A percentile compares a stretch with the other conserved stretches of the same genome.
Conservation (phyloP, 441 rosid genomes). For the Melianthus villosus region DNA sequence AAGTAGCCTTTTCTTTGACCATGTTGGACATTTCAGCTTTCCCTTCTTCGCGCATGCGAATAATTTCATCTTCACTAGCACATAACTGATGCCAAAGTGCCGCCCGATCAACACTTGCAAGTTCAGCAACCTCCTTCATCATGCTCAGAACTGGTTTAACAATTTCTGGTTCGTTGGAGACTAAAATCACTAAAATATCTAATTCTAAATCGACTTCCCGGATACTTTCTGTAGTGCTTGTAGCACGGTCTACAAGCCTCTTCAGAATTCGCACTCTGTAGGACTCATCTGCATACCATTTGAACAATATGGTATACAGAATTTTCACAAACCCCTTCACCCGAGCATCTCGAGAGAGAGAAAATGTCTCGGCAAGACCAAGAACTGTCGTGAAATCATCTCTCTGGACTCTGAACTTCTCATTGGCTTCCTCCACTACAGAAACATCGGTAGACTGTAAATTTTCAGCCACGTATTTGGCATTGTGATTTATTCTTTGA, state of each 20-base stretch:
- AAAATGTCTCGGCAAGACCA: conserved; percentile 89
- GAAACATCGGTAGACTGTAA: conserved; percentile 39
- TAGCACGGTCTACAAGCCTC: conserved; percentile 78
- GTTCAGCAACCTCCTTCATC: conserved; percentile 84
- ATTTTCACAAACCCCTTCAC: conserved; percentile 78
- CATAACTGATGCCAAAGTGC: conserved; percentile 94
- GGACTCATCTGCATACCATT: conserved; percentile 76
- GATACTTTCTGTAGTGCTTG: conserved; percentile 43
- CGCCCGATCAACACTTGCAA: conserved; percentile 82
- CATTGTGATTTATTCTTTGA: conserved; percentile 33
- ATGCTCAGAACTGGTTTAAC: conserved; percentile 59
- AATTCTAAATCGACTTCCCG: conserved; percentile 54
- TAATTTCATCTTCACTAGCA: conserved; percentile 69
- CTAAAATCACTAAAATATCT: conserved; percentile 70
- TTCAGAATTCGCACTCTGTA: conserved; percentile 64
- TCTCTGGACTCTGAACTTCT: conserved; percentile 42
- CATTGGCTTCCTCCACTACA: conserved; percentile 45
- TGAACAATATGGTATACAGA: conserved; percentile 65
- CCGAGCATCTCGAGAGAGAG: conserved; percentile 51
- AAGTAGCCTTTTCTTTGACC: conserved; percentile 42
- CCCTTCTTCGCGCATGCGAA: conserved; percentile 52
- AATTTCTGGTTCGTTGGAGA: conserved; percentile 72
- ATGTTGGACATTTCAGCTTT: conserved; percentile 49
- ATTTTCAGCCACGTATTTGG: conserved; percentile 34
- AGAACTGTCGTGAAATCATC: conserved; percentile 67